Conservation (phyloP, 1,284 basidiomycete genomes). For the Earliella scabrosa region DNA sequence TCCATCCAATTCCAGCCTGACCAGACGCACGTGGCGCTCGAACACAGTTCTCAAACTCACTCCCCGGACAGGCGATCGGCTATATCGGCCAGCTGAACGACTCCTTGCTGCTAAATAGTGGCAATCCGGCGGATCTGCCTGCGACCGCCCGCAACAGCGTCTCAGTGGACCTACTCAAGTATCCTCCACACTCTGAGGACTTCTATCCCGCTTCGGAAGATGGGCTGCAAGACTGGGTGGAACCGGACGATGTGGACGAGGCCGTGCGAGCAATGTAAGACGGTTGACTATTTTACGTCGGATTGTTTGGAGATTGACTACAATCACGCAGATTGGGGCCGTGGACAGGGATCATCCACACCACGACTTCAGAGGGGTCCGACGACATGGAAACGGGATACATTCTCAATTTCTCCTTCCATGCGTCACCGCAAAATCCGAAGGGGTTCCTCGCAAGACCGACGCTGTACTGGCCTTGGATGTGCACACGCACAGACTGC, state of each 20-base stretch:
- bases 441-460: too few species aligned
- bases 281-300: neutral
- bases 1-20: too few species aligned
- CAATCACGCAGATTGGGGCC: constrained; percentile 1
- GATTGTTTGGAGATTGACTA: neutral
- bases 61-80: too few species aligned
- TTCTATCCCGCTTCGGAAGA: constrained; percentile 18
- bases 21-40: too few species aligned
- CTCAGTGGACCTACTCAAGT: constrained; percentile 13
- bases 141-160: too few species aligned
- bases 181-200: constrained; percentile 4
- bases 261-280: constrained; percentile 11
- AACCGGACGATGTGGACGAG: neutral
- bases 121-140: too few species aligned
- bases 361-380: too few species aligned
- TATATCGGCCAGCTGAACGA: too few species aligned
- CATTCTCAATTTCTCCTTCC: neutral
- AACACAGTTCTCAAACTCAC: too few species aligned
- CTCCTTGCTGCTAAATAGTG: too few species aligned
- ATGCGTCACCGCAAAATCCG: neutral
- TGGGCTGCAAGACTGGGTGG: neutral
- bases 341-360: constrained; percentile 4
- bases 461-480: neutral
- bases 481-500: neutral
- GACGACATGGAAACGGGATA: neutral